Evolutionary conservation across 441 rosid genomes (phyloP).

Genomic region (Pelargonium citronellum): DNA sequence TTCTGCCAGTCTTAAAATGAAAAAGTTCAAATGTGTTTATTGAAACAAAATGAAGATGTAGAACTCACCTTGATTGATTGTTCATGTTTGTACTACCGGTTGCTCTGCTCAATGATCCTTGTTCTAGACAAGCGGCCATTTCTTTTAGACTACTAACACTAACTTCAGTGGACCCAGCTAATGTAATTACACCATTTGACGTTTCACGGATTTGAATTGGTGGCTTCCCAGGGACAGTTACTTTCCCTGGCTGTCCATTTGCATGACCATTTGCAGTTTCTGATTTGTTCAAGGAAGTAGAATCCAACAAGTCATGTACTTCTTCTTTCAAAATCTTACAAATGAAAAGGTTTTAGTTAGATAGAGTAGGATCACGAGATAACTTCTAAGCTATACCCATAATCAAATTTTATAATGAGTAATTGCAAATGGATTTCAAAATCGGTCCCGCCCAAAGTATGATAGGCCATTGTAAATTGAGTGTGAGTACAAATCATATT

Average conservation of each 20-base stretch:
- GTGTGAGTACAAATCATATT: neutral
- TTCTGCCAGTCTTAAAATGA: neutral
- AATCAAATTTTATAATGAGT: neutral
- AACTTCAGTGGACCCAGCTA: conserved; percentile 95
- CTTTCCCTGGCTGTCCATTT: conserved; percentile 42
- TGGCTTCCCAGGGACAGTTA: conserved; percentile 66
- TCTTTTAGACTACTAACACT: conserved; percentile 66
- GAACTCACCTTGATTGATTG: conserved; percentile 74
- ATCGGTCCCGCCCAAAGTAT: neutral
- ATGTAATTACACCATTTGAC: conserved; percentile 87
- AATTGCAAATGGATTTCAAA: neutral
- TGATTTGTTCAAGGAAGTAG: conserved; percentile 47
- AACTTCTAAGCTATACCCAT: neutral
- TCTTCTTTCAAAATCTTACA: conserved; percentile 94
- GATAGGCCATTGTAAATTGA: neutral
- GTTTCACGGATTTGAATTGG: conserved; percentile 96
- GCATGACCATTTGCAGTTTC: conserved; percentile 44
- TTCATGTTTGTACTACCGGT: conserved; percentile 99
- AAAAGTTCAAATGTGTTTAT: conserved; percentile 8
- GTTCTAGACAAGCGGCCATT: conserved; percentile 92
- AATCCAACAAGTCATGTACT: conserved; percentile 86
- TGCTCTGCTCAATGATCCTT: conserved; percentile 88
- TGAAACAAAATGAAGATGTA: neutral
- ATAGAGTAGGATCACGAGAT: conserved; percentile 11
- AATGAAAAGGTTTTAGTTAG: conserved; percentile 27